Percentiles rank a stretch among this genome's conserved stretches.
Conservation (phyloP, 441 rosid species). For the Jatropha podagrica region DNA sequence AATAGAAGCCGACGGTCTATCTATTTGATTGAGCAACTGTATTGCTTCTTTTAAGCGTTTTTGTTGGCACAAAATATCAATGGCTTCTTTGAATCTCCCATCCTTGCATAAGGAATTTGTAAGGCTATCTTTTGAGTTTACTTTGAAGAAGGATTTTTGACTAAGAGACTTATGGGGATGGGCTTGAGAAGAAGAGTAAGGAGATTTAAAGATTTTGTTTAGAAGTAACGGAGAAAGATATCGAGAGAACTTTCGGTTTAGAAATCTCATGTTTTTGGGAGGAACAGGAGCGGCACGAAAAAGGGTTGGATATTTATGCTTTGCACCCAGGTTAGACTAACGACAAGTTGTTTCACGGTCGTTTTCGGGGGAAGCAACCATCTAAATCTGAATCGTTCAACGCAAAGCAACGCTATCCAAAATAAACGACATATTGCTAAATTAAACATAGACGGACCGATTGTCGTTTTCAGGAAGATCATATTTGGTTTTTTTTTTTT, state of each 20-base stretch:
- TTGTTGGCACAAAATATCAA: constrained; percentile 49
- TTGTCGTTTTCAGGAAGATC: too few species aligned
- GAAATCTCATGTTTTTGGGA: constrained; percentile 15
- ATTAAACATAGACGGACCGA: too few species aligned
- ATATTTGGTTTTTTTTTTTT: too few species aligned
- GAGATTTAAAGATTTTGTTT: constrained; percentile 11
- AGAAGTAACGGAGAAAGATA: background rate
- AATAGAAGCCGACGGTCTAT: constrained; percentile 45
- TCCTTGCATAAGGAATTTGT: constrained; percentile 42
- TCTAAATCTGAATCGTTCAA: too few species aligned
- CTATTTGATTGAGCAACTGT: constrained; percentile 39
- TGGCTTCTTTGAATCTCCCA: constrained; percentile 53
- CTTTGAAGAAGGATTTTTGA: constrained; percentile 39
- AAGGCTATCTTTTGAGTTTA: constrained; percentile 28
- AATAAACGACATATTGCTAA: too few species aligned
- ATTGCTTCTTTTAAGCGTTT: constrained; percentile 51
- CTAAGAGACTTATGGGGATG: constrained; percentile 7
- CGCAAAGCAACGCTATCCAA: too few species aligned
- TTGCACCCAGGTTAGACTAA: too few species aligned
- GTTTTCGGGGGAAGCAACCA: too few species aligned
- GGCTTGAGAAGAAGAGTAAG: constrained; percentile 28
- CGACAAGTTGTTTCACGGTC: too few species aligned
- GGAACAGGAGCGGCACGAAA: background rate
- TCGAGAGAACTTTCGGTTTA: constrained; percentile 4
- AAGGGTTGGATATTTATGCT: background rate